Evolutionary conservation across 768 basidiomycete genomes (phyloP), one percentile per base, ranked within the genome.

Genomic region (Amanita inopinata): DNA sequence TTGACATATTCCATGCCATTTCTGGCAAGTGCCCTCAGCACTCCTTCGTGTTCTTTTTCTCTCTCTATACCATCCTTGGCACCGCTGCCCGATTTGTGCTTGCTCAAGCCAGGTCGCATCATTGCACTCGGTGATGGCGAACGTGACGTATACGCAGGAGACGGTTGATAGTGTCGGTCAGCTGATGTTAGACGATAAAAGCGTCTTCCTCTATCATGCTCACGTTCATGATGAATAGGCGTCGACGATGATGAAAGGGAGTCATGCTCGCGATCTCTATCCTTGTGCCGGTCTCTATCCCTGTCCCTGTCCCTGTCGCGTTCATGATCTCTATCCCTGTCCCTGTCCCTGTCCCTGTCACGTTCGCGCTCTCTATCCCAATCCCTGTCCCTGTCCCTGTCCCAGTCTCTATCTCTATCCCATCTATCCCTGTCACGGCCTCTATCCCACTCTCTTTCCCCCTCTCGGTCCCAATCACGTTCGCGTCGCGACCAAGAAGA

Each of bases 1-100:
- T 67, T 70, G 33, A 87, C 68, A 60, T 88, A 74, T 11, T 86
- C 82, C 48, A 67, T 65, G 36, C 76, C 79, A 47, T 81, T 88
- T 55, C 63, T 63, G 49, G 69, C 68, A 32, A 90, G 65, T 51
- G 64, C 70, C 27, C 69, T 67, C 32, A 72, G 48, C 5, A 80
- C 65, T 24, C 58, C 59, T 28, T 56, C 59, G 34, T 63, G 59
- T 35, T 63, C 57, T 56, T 59, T 62, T 51, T 63, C 59, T 52
- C 56, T 55, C 39, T 62, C 62, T 46, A 53, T 59, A n/a, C 55
- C 56, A 18, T 56, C 54, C 50, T 56, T 60, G 19, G 46, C 22
- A 17, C 35, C 45, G 5, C 24, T 35, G 46, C 31, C 48, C 39
- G 17, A 43, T 30, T 27, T 38, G 43, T 17, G 40, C 42, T 22